Base-by-base conservation (phyloP, 108 stramenopile genomes). In the Asterionellopsis glacialis region DNA sequence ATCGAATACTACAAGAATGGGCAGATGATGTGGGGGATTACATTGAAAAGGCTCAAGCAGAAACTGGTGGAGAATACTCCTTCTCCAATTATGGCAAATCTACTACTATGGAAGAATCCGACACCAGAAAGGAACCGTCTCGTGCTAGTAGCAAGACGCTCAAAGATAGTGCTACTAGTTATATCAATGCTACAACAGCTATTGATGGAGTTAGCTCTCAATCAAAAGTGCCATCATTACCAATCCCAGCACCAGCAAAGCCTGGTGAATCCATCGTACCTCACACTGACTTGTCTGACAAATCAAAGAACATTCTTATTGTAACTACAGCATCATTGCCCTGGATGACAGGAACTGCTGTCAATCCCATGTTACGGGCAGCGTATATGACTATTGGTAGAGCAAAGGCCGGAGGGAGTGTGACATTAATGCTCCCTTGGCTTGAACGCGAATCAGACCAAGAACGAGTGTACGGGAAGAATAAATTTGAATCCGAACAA, bases 271-370 rank as follows among this genome's bases (percentile, higher is more conserved):
- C 67, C n/a, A 71, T 87, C 21, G 19, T 48, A 21, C 77, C 82
- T 28, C 71, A 80, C 44, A 83, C 83, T 1, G 68, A 81, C 61
- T 59, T 83, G 40, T 23, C 56, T 7, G 76, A 77, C 41, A 59
- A 51, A 22, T 55, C 64, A 27, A 72, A 76, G 57, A 64, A 68
- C 14, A 88, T 92, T 51, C 80, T 69, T 65, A 80, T 95, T 1
- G 87, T 92, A 3, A 95, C 94, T 11, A 92, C 90, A 5, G 91
- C 89, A 4, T 58, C 86, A 9, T 50, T 95, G 19, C 91, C 94
- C 5, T 95, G 90, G 93, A 83, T 90, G 82, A 92, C 90, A 23
- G 94, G 91, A 15, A 92, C 91, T 12, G 85, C 87, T 48, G 89
- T 95, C 57, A 92, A 92, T 64, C 91, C 94, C 4, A 65, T 92